phyloP scores from a whole-genome alignment of 1,284 basidiomycete genomes.

The Puccinia polysora region DNA sequence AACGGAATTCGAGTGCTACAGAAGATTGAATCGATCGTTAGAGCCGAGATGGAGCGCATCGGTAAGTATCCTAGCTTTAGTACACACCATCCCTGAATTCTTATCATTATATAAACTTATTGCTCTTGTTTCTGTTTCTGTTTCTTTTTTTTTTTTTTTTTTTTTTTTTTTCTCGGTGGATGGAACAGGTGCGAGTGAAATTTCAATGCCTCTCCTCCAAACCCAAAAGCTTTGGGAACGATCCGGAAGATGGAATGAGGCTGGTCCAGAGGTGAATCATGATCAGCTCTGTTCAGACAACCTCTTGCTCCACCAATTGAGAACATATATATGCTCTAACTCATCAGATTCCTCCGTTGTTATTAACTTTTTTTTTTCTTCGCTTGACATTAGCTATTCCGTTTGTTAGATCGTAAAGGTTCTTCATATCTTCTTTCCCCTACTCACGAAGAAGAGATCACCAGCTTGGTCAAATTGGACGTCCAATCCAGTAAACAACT shows the following conservation, averaged over 20 bases:
- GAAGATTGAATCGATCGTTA: slow-evolving; percentile 52
- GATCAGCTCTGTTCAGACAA: too few relatives aligned
- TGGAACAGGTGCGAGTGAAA: slow-evolving; percentile 49
- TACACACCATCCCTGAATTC: too few relatives aligned
- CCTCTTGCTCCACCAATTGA: background rate
- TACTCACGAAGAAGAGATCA: slow-evolving; percentile 55
- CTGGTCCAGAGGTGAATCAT: slow-evolving; percentile 52
- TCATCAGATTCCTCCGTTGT: too few relatives aligned
- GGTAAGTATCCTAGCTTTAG: slow-evolving; percentile 31
- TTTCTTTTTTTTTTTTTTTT: too few relatives aligned
- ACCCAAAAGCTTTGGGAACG: slow-evolving; percentile 50
- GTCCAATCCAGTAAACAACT: slow-evolving; percentile 49
- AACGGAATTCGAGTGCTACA: slow-evolving; percentile 50
- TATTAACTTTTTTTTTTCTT: background rate
- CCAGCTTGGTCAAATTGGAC: slow-evolving; percentile 50
- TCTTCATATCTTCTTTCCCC: slow-evolving; percentile 52
- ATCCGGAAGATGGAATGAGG: slow-evolving; percentile 47
- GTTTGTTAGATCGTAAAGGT: slow-evolving; percentile 50
- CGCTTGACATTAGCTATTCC: slow-evolving; percentile 48
- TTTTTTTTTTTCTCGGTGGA: too few relatives aligned
- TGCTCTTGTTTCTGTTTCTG: too few relatives aligned
- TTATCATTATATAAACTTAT: too few relatives aligned
- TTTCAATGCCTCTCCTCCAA: slow-evolving; percentile 53
- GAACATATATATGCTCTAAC: too few relatives aligned
- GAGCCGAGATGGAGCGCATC: slow-evolving; percentile 50